Percentiles rank a stretch among this genome's conserved stretches.
phyloP scores from a whole-genome alignment of 2,329 filamentous ascomycete genomes.

The Grosmannia penicillata region DNA sequence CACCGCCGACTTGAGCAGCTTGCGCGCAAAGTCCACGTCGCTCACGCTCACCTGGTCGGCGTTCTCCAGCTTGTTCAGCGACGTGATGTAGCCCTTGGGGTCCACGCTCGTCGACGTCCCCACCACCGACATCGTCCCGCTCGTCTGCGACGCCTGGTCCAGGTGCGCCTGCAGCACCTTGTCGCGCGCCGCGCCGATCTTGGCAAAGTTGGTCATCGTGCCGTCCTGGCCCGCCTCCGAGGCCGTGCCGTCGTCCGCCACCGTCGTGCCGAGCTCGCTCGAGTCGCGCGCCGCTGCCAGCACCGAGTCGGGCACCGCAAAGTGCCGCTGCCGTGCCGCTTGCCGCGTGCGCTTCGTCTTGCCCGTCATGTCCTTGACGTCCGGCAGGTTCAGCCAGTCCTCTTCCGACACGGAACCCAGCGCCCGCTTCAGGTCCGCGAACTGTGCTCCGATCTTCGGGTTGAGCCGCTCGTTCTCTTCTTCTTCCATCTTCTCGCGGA shows the following conservation, averaged over 20 bases:
- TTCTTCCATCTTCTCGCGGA: slow-evolving; percentile 75
- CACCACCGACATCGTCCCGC: slow-evolving; percentile 49
- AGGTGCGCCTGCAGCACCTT: slow-evolving; percentile 73
- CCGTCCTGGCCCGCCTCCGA: slow-evolving; percentile 43
- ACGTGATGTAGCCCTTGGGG: slow-evolving; percentile 90
- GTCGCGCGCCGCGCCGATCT: slow-evolving; percentile 90
- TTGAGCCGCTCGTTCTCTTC: slow-evolving; percentile 96
- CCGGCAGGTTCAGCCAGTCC: slow-evolving; percentile 89
- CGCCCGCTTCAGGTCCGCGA: slow-evolving; percentile 86
- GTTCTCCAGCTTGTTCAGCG: slow-evolving; percentile 66
- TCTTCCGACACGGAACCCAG: slow-evolving; percentile 82
- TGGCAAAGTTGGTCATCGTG: slow-evolving; percentile 94
- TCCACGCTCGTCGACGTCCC: slow-evolving; percentile 87
- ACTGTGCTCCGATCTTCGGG: slow-evolving; percentile 95
- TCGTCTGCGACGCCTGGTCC: slow-evolving; percentile 67
- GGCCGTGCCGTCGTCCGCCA: slow-evolving; percentile 59
- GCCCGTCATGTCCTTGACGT: slow-evolving; percentile 91
- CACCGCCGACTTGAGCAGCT: slow-evolving; percentile 89
- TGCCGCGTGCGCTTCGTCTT: slow-evolving; percentile 80
- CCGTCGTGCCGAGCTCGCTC: slow-evolving; percentile 70
- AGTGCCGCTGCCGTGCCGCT: slow-evolving; percentile 72
- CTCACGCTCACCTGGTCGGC: slow-evolving; percentile 77
- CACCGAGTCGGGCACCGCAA: slow-evolving; percentile 93
- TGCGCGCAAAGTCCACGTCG: slow-evolving; percentile 85
- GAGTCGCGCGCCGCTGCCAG: slow-evolving; percentile 72